These are phyloP conservation scores for Paralagenidium karlingii DNA, from an alignment of 352 stramenopile genomes.

Conservation along the genomic window DNA sequence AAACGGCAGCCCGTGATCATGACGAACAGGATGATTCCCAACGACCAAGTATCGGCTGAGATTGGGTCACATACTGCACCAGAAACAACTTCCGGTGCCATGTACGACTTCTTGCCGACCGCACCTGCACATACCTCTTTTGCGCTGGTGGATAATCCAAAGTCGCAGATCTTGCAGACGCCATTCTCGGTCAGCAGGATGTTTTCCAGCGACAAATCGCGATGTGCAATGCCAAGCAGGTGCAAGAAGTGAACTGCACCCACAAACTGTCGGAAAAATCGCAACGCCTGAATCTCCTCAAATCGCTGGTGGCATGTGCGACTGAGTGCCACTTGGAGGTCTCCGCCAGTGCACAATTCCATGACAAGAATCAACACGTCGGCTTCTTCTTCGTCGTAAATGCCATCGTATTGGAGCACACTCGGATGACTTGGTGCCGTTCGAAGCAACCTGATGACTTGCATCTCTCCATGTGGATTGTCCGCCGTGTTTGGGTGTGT, in stretches of 20 bases:
- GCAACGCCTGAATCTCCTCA: too few species aligned
- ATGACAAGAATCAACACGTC: too few species aligned
- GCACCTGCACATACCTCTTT: constrained; percentile 5
- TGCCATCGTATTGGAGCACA: too few species aligned
- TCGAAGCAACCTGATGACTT: too few species aligned
- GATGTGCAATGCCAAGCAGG: constrained; percentile 1
- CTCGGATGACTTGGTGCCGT: too few species aligned
- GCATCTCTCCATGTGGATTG: too few species aligned
- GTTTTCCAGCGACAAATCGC: constrained; percentile 4
- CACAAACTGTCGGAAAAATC: constrained; percentile 1
- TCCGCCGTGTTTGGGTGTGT: too few species aligned
- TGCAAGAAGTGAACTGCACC: neutral
- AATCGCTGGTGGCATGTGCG: too few species aligned
- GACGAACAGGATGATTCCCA: constrained; percentile 53
- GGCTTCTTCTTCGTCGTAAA: too few species aligned
- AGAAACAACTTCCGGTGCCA: constrained; percentile 41
- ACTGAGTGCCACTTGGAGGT: constrained; percentile 24
- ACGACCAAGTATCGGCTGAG: constrained; percentile 52
- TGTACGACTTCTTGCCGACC: constrained; percentile 65
- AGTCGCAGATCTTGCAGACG: constrained; percentile 5
- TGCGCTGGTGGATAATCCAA: constrained; percentile 1
- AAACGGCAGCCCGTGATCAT: constrained; percentile 51
- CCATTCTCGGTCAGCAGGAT: constrained; percentile 1
- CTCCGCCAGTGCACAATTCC: constrained; percentile 30
- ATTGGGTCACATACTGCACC: constrained; percentile 21